Percentiles rank a stretch among this genome's conserved stretches.
Evolutionary conservation across 2,329 filamentous ascomycete genomes (phyloP).

Genomic region (Aspergillus uvarum): DNA sequence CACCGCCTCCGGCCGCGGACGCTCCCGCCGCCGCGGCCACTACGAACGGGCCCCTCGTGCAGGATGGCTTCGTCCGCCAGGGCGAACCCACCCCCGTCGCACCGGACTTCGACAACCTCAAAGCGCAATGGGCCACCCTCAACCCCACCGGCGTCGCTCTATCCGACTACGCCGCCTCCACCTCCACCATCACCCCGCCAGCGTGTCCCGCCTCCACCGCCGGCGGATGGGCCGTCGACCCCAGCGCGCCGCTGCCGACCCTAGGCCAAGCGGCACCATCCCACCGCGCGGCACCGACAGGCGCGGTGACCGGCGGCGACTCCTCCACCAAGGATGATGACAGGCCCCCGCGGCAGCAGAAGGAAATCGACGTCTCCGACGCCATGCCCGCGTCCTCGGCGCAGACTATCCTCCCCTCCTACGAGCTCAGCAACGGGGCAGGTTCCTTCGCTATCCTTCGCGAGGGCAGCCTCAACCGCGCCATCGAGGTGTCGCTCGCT

Average conservation of each 20-base stretch:
- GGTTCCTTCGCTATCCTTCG: conserved; percentile 1
- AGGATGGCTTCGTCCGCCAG: conserved; percentile 66
- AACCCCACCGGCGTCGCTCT: conserved; percentile 67
- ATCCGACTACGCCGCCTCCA: conserved; percentile 65
- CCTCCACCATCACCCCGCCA: conserved; percentile 60
- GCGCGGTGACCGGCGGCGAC: too few relatives aligned
- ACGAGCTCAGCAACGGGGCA: conserved; percentile 3
- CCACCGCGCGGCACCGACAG: conserved; percentile 3
- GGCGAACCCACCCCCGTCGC: conserved; percentile 71
- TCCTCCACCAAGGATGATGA: not conserved
- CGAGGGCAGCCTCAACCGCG: not conserved
- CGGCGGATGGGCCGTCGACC: conserved; percentile 71
- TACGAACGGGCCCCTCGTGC: conserved; percentile 38
- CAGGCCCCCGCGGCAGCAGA: not conserved
- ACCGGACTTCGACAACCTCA: conserved; percentile 78
- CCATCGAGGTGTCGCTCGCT: not conserved
- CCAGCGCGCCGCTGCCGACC: conserved; percentile 67
- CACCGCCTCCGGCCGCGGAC: conserved; percentile 44
- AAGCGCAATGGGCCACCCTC: conserved; percentile 71
- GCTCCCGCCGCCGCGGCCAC: conserved; percentile 56
- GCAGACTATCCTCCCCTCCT: not conserved
- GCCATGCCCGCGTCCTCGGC: not conserved
- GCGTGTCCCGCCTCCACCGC: conserved; percentile 69
- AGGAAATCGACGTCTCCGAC: not conserved
- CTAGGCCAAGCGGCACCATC: conserved; percentile 54